phyloP scores from a whole-genome alignment of 2,329 filamentous ascomycete genomes.

The Pleurostoma richardsiae region DNA sequence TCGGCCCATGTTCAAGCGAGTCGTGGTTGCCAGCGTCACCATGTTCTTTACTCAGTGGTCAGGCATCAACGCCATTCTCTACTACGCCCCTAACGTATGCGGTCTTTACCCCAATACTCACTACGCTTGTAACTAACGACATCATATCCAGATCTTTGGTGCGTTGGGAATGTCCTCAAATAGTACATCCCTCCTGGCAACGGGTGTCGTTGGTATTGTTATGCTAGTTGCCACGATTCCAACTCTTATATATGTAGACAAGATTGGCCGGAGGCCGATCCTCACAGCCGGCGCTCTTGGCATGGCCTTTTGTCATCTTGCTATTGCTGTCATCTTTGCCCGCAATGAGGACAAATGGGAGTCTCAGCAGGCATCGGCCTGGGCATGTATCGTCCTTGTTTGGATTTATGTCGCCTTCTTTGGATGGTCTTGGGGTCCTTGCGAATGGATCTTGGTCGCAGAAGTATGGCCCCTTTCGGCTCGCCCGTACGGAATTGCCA shows the following conservation, averaged over 20 bases:
- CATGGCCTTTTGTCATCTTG: constrained; percentile 67
- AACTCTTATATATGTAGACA: constrained; percentile 61
- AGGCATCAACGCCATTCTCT: constrained; percentile 55
- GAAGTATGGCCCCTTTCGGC: constrained; percentile 71
- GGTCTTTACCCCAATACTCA: neutral
- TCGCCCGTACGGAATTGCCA: constrained; percentile 64
- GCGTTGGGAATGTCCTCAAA: constrained; percentile 54
- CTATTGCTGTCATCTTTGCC: constrained; percentile 65
- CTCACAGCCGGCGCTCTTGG: constrained; percentile 61
- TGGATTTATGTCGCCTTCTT: constrained; percentile 75
- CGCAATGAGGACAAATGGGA: constrained; percentile 56
- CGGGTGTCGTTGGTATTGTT: constrained; percentile 65
- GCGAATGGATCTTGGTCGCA: constrained; percentile 68
- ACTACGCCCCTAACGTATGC: constrained; percentile 55
- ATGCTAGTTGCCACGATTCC: constrained; percentile 66
- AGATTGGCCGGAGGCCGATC: constrained; percentile 57
- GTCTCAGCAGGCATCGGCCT: constrained; percentile 56
- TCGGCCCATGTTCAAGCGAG: constrained; percentile 61
- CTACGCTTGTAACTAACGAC: neutral
- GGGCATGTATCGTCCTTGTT: constrained; percentile 63
- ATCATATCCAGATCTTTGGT: constrained; percentile 52
- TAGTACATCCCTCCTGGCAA: constrained; percentile 56
- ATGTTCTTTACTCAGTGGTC: constrained; percentile 54
- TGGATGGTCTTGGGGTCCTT: constrained; percentile 71
- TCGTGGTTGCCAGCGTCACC: constrained; percentile 56